Conservation (phyloP, 2,329 filamentous ascomycete species). For the Acrodontium crateriforme region DNA sequence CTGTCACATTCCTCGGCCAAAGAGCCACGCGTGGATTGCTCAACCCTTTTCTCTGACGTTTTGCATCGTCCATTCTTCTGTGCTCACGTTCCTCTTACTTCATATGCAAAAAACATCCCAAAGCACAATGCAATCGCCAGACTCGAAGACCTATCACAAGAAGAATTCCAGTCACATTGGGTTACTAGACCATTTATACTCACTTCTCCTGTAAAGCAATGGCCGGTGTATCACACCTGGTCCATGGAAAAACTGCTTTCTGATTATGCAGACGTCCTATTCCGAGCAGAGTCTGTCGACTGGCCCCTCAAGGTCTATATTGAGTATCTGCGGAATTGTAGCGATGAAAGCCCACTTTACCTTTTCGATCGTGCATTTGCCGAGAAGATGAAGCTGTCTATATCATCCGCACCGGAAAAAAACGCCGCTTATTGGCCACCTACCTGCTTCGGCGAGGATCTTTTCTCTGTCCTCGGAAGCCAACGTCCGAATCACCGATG, state of each 20-base stretch:
- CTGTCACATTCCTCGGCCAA: constrained; percentile 43
- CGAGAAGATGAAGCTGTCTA: constrained; percentile 63
- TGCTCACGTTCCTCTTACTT: constrained; percentile 55
- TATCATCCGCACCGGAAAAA: constrained; percentile 28
- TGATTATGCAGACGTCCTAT: constrained; percentile 53
- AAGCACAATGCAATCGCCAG: constrained; percentile 57
- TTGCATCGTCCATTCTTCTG: constrained; percentile 85
- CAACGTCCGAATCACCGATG: constrained; percentile 80
- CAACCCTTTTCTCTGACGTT: constrained; percentile 74
- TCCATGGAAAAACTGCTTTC: constrained; percentile 50
- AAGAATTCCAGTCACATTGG: constrained; percentile 65
- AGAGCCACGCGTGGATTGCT: constrained; percentile 53
- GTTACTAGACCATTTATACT: constrained; percentile 74
- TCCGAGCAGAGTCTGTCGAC: constrained; percentile 85
- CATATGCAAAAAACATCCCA: constrained; percentile 61
- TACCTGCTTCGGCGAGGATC: constrained; percentile 71
- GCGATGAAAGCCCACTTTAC: constrained; percentile 82
- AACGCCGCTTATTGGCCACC: constrained; percentile 61
- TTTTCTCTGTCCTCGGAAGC: constrained; percentile 62
- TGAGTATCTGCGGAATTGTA: constrained; percentile 64
- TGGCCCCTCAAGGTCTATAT: constrained; percentile 75
- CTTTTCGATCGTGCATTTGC: constrained; percentile 81
- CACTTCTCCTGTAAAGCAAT: constrained; percentile 64
- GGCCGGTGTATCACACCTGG: constrained; percentile 69
- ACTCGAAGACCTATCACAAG: constrained; percentile 51